Evolutionary conservation across 306 rosid genomes (phyloP).

Genomic region (Dalbergia cochinchinensis): DNA sequence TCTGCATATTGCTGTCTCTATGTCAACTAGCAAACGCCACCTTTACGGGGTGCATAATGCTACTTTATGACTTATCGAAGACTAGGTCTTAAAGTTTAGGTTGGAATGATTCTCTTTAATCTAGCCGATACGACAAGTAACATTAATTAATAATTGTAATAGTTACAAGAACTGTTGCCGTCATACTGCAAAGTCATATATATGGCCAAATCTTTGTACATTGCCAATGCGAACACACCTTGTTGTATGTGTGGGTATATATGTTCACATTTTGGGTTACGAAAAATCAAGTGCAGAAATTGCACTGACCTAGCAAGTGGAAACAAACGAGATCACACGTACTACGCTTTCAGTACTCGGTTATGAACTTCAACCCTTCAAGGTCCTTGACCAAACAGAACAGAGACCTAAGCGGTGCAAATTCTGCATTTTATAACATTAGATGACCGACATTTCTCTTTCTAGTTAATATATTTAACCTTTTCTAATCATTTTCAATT

Average conservation of each 20-base stretch:
- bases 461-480: too few relatives aligned
- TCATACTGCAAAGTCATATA: not conserved
- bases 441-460: too few relatives aligned
- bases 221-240: slow-evolving; percentile 2
- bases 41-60: not conserved
- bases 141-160: not conserved
- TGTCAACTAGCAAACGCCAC: too few relatives aligned
- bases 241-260: not conserved
- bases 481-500: too few relatives aligned
- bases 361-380: too few relatives aligned
- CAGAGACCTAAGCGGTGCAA: too few relatives aligned
- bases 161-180: not conserved
- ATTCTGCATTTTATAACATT: too few relatives aligned
- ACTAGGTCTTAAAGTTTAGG: not conserved
- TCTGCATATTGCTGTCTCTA: too few relatives aligned
- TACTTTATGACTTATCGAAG: not conserved
- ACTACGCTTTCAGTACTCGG: too few relatives aligned
- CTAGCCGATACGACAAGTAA: not conserved
- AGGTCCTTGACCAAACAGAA: too few relatives aligned
- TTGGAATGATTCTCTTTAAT: not conserved
- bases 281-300: not conserved
- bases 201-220: not conserved
- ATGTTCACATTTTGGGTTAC: not conserved
- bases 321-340: too few relatives aligned
- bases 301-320: too few relatives aligned